A percentile compares a stretch with the other conserved stretches of the same genome.
Evolutionary conservation across 139 green algal genomes (phyloP).

Genomic region (Tetraselmis chui): DNA sequence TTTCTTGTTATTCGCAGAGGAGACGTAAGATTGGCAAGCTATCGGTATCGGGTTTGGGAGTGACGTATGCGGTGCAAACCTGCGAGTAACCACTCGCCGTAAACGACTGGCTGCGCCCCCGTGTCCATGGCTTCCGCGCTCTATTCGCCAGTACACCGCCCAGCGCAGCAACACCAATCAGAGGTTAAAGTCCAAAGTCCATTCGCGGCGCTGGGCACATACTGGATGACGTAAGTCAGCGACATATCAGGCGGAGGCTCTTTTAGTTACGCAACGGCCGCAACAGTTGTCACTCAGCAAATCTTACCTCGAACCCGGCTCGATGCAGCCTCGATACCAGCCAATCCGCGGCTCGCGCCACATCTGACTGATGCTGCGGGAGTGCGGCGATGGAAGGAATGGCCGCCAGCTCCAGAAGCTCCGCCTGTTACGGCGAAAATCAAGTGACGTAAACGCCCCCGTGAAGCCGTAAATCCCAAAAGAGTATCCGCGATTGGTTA

Average conservation of each 20-base stretch:
- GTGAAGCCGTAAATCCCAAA: not conserved
- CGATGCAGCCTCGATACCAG: not conserved
- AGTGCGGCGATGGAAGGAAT: not conserved
- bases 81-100: constrained; percentile 45
- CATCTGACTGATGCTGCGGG: not conserved
- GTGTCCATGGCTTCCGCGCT: not conserved
- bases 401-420: not conserved
- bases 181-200: too few species aligned
- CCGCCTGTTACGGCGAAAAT: not conserved
- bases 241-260: too few species aligned
- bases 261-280: too few species aligned
- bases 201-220: too few species aligned
- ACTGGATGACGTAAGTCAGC: too few species aligned
- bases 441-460: not conserved
- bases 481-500: not conserved
- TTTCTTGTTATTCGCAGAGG: too few species aligned
- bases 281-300: too few species aligned
- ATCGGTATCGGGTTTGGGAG: too few species aligned
- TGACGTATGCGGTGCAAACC: too few species aligned
- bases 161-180: too few species aligned
- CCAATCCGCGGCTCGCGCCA: not conserved
- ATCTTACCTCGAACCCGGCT: not conserved
- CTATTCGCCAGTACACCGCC: too few species aligned
- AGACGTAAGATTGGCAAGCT: too few species aligned
- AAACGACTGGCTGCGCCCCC: constrained; percentile 55